Percentiles rank a stretch among this genome's conserved stretches.
These are phyloP conservation scores for Lactarius sp. DNA, from an alignment of 768 basidiomycete species.

Conservation along the genomic window DNA sequence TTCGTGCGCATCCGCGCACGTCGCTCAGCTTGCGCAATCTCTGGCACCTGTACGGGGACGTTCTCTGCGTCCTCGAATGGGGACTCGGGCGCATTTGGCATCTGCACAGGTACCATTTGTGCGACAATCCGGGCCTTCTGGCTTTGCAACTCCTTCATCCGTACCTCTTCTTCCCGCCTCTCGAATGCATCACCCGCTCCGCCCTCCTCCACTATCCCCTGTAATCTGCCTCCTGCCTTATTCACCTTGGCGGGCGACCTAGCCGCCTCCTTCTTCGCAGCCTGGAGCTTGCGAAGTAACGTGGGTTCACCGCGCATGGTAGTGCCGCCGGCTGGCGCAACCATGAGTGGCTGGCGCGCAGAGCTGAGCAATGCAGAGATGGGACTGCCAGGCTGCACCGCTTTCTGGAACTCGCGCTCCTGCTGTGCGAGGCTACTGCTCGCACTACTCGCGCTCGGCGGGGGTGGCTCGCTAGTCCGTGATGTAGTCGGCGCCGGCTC, in stretches of 20 bases:
- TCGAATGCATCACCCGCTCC: slow-evolving; percentile 25
- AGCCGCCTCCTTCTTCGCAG: slow-evolving; percentile 41
- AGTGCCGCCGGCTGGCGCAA: slow-evolving; percentile 41
- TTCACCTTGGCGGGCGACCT: slow-evolving; percentile 50
- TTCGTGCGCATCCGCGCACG: slow-evolving; percentile 10
- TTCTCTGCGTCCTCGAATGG: slow-evolving; percentile 35
- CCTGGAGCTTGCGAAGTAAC: slow-evolving; percentile 53
- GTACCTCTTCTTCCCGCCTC: slow-evolving; percentile 37
- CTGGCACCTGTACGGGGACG: slow-evolving; percentile 28
- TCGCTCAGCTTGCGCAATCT: slow-evolving; percentile 8
- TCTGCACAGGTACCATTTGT: slow-evolving; percentile 74
- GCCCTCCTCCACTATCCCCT: slow-evolving; percentile 43
- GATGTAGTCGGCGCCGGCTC: slow-evolving; percentile 41
- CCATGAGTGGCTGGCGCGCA: slow-evolving; percentile 81
- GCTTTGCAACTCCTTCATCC: slow-evolving; percentile 74
- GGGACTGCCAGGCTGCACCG: slow-evolving; percentile 91
- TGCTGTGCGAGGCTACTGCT: slow-evolving; percentile 70
- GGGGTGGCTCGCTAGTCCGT: slow-evolving; percentile 22
- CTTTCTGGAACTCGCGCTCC: slow-evolving; percentile 95
- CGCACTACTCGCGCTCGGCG: slow-evolving; percentile 36
- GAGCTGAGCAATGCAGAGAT: slow-evolving; percentile 88
- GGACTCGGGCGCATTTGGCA: slow-evolving; percentile 28
- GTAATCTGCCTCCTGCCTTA: slow-evolving; percentile 38
- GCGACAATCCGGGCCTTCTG: slow-evolving; percentile 93
- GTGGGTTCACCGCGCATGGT: slow-evolving; percentile 38